Base-by-base conservation (phyloP, 2,329 filamentous ascomycete genomes). In the Periconia sp. region DNA sequence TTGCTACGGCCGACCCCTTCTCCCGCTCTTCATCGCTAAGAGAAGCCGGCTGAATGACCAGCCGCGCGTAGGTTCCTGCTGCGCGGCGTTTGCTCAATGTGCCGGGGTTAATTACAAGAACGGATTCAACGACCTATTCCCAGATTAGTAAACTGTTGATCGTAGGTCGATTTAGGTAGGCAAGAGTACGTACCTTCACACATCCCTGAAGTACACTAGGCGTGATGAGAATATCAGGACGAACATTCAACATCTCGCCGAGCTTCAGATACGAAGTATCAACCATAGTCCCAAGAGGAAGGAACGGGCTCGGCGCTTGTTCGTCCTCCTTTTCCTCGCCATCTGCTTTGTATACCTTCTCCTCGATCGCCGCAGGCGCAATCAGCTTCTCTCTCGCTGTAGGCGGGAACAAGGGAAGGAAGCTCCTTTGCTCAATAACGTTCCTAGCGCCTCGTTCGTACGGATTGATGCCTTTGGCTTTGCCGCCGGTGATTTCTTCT, bases 101-200 rank as follows among this genome's bases (percentile, higher is more conserved):
- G 6, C 94, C 93, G 0, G 94, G 93, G 71, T 99, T 99, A 66
- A 99, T 88, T 13, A 92, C 86, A 7, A 97, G 76, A 0, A 97
- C 92, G 61, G 88, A 91, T 67, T 97, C 91, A 11, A 97, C 87
- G 41, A 97, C 91, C 92, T 96, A 62, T 44, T 50, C 13, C 3
- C 9, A 13, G 11, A 35, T 48, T 30, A 48, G 33, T 17, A 27
- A 20, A 6, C 27, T 6, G 53, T 54, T 27, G 62, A 60, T 60
- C 48, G 23, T 14, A 9, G 19, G 20, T 44, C 1, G 40, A 42
- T 11, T 20, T 15, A 42, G n/a, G 33, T 9, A 17, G 30, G 14
- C 2, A 37, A 2, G 35, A 17, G 20, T 18, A 70, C 82, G 61
- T 79, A 94, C 92, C 84, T 90, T 95, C 40, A 91, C 90, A 79